Evolutionary conservation across 305 asterid species (phyloP), one percentile per base, ranked within the genome.

Genomic region (Fraxinus nigra): DNA sequence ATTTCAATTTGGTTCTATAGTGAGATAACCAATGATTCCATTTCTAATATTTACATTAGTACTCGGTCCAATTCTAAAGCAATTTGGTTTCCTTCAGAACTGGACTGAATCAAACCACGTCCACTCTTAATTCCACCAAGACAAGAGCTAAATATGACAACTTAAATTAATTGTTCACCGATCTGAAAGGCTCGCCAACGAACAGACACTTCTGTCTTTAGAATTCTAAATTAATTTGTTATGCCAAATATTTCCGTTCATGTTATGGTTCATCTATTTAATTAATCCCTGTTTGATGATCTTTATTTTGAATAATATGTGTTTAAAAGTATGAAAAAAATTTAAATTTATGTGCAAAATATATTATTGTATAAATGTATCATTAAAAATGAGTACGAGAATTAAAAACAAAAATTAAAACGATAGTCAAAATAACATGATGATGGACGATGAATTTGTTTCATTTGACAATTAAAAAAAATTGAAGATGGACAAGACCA

Each of bases 401-500:
- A 7, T 7, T 37, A 35, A 35, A 34, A 34, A 34, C 5, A 5
- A 34, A 34, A 0, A 1, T 46, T 13, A 14, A 46, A 46, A 13
- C 13, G 18, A 46, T 13, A 0, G 56, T 46, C 18, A 46, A 13
- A 13, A 13, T 32, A 48, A 18, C 67, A 56, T 18, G 67, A 56
- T 18, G 67, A 18, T 56, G 30, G 26, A 28, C 14, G 75, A 38
- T 72, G 18, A 61, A 46, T 14, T 48, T 24, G 28, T 63, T 82
- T 78, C 79, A 35, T 80, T 77, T 80, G 84, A 77, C 78, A 54
- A 20, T 72, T 61, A 40, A 28, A 3, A 20, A 73, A 74, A 79
- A 7, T 6, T 67, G 37, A 48, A 70, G 18, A 38, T 72, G 61
- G 75, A 43, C 54, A 20, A 40, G 75, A 43, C 54, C 33, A 40